Base-by-base conservation (phyloP, 2,329 filamentous ascomycete species). In the Cordyceps pruinosa region DNA sequence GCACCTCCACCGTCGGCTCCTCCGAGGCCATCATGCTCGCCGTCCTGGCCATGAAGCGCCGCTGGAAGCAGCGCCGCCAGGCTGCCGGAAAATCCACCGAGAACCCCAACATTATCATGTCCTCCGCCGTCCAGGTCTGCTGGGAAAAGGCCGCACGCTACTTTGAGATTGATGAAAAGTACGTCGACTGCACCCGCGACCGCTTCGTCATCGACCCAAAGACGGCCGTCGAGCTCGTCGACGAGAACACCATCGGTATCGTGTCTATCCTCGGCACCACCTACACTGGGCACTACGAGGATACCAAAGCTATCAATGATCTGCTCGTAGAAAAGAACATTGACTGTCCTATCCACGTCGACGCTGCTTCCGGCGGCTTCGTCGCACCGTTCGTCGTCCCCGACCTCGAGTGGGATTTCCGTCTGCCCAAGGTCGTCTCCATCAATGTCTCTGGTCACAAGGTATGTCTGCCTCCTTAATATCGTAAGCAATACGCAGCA, bases 381-480 rank as follows among this genome's bases (percentile, higher is more conserved):
- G 93, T 97, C 2, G 90, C 88, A 2, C 93, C 93, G 0, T 97
- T 97, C 69, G 88, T 95, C 50, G 83, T 88, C 54, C 92, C 92
- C 0, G 83, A 87, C 26, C 76, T 97, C 2, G 78, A 88, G 63
- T 97, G 93, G 93, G 93, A 97, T 68, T 97, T 97, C 78, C 83
- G 90, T 61, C 82, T 94, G 30, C 83, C 89, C 66, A 90, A 87
- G 71, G 93, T 97, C 3, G 87, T 95, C 26, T 94, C 89, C 2
- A 97, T 97, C 77, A 97, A 97, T 68, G 88, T 90, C 17, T 96
- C 90, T 0, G 93, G 93, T 19, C 93, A 97, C 79, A 97, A 97
- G 77, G 76, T 75, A 64, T 58, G 28, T n/a, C 8, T 17, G 73
- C 51, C 74, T 84, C 53, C n/a, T n/a, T n/a, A n/a, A n/a, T n/a